These are phyloP conservation scores for Xylariomycetidae sp. DNA, from an alignment of 2,329 filamentous ascomycete species.

Conservation along the genomic window DNA sequence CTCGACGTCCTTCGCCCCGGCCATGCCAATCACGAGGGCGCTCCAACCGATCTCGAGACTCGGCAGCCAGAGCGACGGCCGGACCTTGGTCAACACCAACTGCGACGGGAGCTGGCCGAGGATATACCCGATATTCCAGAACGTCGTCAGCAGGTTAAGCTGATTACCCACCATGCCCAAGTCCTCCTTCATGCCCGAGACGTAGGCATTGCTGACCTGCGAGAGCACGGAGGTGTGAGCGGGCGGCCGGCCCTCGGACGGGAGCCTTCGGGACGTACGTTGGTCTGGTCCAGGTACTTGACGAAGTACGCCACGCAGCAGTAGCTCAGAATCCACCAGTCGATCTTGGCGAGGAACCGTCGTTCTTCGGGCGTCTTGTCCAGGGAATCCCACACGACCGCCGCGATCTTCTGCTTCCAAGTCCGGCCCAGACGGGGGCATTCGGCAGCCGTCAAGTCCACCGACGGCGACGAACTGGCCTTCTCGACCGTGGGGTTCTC, in stretches of 20 bases:
- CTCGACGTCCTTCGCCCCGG: slow-evolving; percentile 24
- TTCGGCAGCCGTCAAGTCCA: background rate
- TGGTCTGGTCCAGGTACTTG: slow-evolving; percentile 31
- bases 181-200: slow-evolving; percentile 13
- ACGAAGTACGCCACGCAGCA: slow-evolving; percentile 32
- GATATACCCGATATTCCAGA: slow-evolving; percentile 34
- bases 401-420: slow-evolving; percentile 4
- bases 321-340: slow-evolving; percentile 31
- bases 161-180: slow-evolving; percentile 21
- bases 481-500: background rate
- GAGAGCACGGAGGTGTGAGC: too few relatives aligned
- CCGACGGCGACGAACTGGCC: slow-evolving; percentile 1
- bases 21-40: slow-evolving; percentile 27
- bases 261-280: slow-evolving; percentile 15
- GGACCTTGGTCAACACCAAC: slow-evolving; percentile 32
- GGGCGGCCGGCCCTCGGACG: too few relatives aligned
- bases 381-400: slow-evolving; percentile 26
- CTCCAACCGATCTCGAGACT: slow-evolving; percentile 33
- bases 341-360: slow-evolving; percentile 27
- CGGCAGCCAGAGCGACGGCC: slow-evolving; percentile 38
- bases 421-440: background rate
- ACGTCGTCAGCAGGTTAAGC: slow-evolving; percentile 25
- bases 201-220: slow-evolving; percentile 17
- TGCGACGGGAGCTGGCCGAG: slow-evolving; percentile 32
- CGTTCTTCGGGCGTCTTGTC: slow-evolving; percentile 29